Evolutionary conservation across 306 rosid species (phyloP), one percentile per base, ranked within the genome.

Genomic region (Trifolium subterraneum): DNA sequence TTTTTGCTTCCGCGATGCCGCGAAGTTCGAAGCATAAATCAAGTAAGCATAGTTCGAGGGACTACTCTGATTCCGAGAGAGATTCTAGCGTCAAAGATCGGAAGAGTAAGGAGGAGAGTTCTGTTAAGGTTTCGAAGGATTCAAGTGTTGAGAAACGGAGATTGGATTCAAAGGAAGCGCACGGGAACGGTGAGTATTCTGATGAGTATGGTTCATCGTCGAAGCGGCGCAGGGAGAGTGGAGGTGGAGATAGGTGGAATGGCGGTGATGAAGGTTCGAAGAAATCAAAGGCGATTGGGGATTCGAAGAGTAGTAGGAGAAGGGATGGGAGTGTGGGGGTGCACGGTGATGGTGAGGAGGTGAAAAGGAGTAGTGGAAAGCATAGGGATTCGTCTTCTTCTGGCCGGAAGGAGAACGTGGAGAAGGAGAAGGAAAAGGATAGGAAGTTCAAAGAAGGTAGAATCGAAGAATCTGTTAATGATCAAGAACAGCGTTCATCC

Each of bases 11-110:
- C 84, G 91, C 45, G 92, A 95, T 95, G 99, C 93, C 98, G 88
- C 87, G 97, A 73, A 88, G 97, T 87, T 90, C 99, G 36, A 86
- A 92, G 90, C 97, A 95, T 61, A 95, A 95, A 87, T 92, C 99
- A 35, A 92, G 92, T 78, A 95, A 92, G 79, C 98, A 90, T 72
- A 92, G 96, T 69, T 89, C 88, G 44, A 86, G 90, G 81, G 97
- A 95, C 9, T 88, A 89, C 71, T 95, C 99, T 18, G 99, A 90
- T 73, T 90, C 98, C 47, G 99, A 95, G 79, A 89, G 88, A 48
- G 98, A 95, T 78, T 90, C 89, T 16, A 61, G 75, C 23, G 14
- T 77, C 9, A 90, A 88, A 84, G 98, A 95, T 86, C 93, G 98
- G 87, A 95, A 78, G 90, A 79, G 71, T 47, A 95, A 81, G 79